Evolutionary conservation across 495 filamentous ascomycete species (phyloP), one percentile per base, ranked within the genome.

Genomic region (Tuber borchii): DNA sequence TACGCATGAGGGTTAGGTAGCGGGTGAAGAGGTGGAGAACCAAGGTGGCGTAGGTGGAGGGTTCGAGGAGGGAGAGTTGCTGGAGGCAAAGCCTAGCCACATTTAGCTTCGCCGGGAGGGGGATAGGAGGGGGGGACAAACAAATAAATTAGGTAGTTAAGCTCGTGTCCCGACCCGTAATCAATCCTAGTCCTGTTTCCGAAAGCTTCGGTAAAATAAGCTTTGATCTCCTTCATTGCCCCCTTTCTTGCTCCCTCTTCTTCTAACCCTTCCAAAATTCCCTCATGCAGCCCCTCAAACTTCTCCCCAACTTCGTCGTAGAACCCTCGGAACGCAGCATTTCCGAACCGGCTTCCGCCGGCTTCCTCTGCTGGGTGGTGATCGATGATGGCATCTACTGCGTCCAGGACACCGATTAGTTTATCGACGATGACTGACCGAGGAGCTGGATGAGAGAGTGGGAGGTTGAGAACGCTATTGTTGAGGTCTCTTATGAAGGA

Each of bases 91-190:
- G 87, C 40, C 77, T 77, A 22, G 34, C 8, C 10, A 31, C 7
- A 20, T 20, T 65, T 74, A 45, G 44, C 44, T 71, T 45, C 34
- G 16, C 17, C 0, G 12, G 70, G 26, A 19, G 26, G 26, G 56
- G 26, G 40, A 73, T 73, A 51, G 31, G 14, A 22, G 12, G n/a
- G 44, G 71, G 39, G 17, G 20, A 19, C 75, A 14, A 68, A 83
- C 48, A 98, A 87, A 93, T 93, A 98, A 83, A 97, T 90, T 83
- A 95, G 87, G 84, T 98, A 97, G 84, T 99, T 97, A 71, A 99
- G 87, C 84, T 99, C 95, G 83, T 99, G 95, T 12, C 95, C 95
- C 0, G 93, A 96, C 78, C 95, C 95, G 84, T 99, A 99, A 85
- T 99, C 95, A 77, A 99, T 93, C n/a, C 95, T 89, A 43, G 89